Evolutionary conservation across 257 asterid genomes (phyloP).

Genomic region (Osmanthus fragrans): DNA sequence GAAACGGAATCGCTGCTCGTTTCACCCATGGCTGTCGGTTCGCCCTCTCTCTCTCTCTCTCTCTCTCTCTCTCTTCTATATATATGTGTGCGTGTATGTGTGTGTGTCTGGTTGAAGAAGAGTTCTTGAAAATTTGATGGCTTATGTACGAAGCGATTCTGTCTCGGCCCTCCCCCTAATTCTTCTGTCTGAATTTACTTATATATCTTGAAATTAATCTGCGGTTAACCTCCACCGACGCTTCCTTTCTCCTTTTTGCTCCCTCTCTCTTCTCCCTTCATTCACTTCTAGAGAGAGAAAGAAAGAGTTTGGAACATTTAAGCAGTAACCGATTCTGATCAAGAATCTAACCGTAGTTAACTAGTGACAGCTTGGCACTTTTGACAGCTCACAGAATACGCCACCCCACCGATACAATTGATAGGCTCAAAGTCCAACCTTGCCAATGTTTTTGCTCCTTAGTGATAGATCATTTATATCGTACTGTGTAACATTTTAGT

Average conservation of each 20-base stretch:
- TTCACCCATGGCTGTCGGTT: slow-evolving; percentile 38
- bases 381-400: background rate
- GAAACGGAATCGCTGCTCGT: slow-evolving; percentile 33
- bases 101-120: slow-evolving; percentile 3
- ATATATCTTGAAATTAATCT: slow-evolving; percentile 17
- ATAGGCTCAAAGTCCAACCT: background rate
- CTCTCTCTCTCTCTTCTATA: background rate
- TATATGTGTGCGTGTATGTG: background rate
- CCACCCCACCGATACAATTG: background rate
- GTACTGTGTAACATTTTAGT: no score
- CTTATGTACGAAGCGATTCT: slow-evolving; percentile 39
- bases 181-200: slow-evolving; percentile 4
- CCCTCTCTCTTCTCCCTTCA: background rate
- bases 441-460: background rate
- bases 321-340: slow-evolving; percentile 20
- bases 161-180: slow-evolving; percentile 19
- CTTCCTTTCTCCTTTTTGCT: slow-evolving; percentile 9
- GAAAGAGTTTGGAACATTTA: background rate
- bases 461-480: no score
- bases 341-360: slow-evolving; percentile 40
- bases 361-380: slow-evolving; percentile 26
- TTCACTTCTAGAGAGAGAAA: background rate
- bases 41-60: slow-evolving; percentile 8
- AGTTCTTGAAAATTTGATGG: slow-evolving; percentile 23
- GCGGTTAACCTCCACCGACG: slow-evolving; percentile 37